Conservation (phyloP, 768 basidiomycete species). For the Daedaleopsis nitida region DNA sequence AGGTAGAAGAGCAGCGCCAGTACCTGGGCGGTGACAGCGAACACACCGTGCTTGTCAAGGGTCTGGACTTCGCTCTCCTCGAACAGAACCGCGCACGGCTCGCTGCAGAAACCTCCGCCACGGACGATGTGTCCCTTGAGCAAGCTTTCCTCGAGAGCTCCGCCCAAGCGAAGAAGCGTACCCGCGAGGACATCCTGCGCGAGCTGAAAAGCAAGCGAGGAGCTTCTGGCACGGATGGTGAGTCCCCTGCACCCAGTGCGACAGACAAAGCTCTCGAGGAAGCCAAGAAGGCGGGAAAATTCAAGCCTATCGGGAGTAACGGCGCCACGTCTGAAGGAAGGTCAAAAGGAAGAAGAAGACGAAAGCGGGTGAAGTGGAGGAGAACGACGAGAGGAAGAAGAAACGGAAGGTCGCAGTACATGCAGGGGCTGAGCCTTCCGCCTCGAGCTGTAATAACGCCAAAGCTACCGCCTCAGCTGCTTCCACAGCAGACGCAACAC, state of each 20-base stretch:
- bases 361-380: constrained; percentile 30
- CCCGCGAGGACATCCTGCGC: constrained; percentile 74
- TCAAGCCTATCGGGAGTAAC: constrained; percentile 55
- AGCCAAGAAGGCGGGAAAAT: constrained; percentile 45
- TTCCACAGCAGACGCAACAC: not conserved
- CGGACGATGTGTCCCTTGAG: constrained; percentile 84
- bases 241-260: constrained; percentile 20
- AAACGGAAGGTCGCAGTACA: constrained; percentile 50
- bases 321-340: constrained; percentile 33
- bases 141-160: constrained; percentile 60
- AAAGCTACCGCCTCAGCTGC: not conserved
- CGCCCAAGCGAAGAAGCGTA: constrained; percentile 61
- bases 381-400: constrained; percentile 49
- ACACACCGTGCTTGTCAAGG: constrained; percentile 87
- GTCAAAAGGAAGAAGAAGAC: constrained; percentile 59
- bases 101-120: constrained; percentile 44
- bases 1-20: constrained; percentile 74
- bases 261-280: constrained; percentile 34
- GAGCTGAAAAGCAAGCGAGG: constrained; percentile 69
- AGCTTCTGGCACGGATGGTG: constrained; percentile 19
- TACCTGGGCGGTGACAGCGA: constrained; percentile 85
- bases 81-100: constrained; percentile 80
- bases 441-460: not conserved
- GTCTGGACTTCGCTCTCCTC: constrained; percentile 84
- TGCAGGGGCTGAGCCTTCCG: not conserved